A percentile compares a stretch with the other conserved stretches of the same genome.
Evolutionary conservation across 345 rosid genomes (phyloP).

Genomic region (Stellera chamaejasme): DNA sequence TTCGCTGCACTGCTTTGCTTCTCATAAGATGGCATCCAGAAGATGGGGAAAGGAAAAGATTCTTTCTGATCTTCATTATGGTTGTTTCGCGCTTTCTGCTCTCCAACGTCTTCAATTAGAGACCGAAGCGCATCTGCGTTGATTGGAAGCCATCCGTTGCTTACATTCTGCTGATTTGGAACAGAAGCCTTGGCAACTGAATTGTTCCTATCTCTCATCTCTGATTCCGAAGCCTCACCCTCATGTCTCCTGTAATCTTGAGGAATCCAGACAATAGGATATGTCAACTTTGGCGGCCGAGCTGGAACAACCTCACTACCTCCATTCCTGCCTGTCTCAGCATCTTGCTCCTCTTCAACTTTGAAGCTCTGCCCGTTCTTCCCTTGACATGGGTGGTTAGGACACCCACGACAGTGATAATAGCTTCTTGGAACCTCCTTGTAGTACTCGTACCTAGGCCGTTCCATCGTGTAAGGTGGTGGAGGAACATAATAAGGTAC

Average conservation of each 20-base stretch:
- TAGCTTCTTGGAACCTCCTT: conserved; percentile 16
- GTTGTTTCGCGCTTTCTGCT: conserved; percentile 11
- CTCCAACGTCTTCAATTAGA: conserved; percentile 19
- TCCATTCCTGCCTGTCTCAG: conserved; percentile 20
- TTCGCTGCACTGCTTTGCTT: conserved; percentile 18
- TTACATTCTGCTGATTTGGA: conserved; percentile 9
- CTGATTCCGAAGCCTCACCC: conserved; percentile 15
- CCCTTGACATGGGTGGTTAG: conserved; percentile 21
- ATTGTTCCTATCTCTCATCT: conserved; percentile 6
- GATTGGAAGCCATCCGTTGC: conserved; percentile 38
- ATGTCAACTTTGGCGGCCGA: conserved; percentile 19
- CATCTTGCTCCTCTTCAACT: conserved; percentile 62
- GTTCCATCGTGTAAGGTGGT: conserved; percentile 23
- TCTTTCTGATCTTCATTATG: conserved; percentile 10
- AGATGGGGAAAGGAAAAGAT: conserved; percentile 33
- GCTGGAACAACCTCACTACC: conserved; percentile 17
- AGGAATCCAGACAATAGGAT: conserved; percentile 49
- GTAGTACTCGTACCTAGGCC: conserved; percentile 29
- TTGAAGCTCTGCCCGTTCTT: conserved; percentile 21
- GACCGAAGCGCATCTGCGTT: conserved; percentile 22
- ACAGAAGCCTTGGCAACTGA: conserved; percentile 18
- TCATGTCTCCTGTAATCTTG: conserved; percentile 22
- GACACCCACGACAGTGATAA: conserved; percentile 35
- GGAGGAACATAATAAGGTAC: conserved; percentile 27
- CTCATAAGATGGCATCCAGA: conserved; percentile 38